phyloP scores from a whole-genome alignment of 495 filamentous ascomycete species.

The Daldinia loculata region DNA sequence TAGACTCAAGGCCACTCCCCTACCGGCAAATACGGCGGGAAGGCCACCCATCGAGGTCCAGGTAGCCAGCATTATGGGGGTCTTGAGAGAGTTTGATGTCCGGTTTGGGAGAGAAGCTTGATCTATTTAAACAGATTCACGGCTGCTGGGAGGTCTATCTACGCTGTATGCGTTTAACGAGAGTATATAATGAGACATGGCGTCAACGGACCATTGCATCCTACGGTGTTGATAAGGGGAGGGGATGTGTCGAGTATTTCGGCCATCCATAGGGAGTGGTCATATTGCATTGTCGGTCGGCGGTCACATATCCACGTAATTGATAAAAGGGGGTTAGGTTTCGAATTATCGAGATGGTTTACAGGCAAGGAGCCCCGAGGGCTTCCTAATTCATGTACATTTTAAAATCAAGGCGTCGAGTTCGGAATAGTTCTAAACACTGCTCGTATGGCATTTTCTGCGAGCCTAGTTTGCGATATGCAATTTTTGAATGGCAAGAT shows the following conservation, averaged over 20 bases:
- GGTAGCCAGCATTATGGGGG: constrained; percentile 85
- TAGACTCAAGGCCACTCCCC: constrained; percentile 70
- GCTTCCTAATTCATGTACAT: constrained; percentile 3
- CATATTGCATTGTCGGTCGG: constrained; percentile 11
- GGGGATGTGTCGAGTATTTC: constrained; percentile 10
- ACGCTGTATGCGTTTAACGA: constrained; percentile 2
- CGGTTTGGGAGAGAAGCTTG: constrained; percentile 66
- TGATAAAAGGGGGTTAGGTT: not conserved
- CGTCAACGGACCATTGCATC: constrained; percentile 28
- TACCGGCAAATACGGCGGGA: constrained; percentile 36
- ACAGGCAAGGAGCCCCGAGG: constrained; percentile 1
- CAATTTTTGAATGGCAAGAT: not conserved
- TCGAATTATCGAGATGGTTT: constrained; percentile 14
- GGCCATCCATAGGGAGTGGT: constrained; percentile 9
- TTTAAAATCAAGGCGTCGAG: constrained; percentile 12
- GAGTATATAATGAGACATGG: constrained; percentile 27
- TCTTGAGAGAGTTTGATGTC: constrained; percentile 83
- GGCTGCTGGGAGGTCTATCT: not conserved
- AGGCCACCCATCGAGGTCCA: constrained; percentile 80
- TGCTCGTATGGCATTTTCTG: constrained; percentile 11
- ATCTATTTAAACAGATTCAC: not conserved
- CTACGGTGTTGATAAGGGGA: constrained; percentile 22
- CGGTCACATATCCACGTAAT: not conserved
- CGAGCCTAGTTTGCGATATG: not conserved
- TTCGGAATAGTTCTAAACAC: constrained; percentile 27